phyloP scores from a whole-genome alignment of 2,329 filamentous ascomycete species.

The Myriosclerotinia duriaeana region DNA sequence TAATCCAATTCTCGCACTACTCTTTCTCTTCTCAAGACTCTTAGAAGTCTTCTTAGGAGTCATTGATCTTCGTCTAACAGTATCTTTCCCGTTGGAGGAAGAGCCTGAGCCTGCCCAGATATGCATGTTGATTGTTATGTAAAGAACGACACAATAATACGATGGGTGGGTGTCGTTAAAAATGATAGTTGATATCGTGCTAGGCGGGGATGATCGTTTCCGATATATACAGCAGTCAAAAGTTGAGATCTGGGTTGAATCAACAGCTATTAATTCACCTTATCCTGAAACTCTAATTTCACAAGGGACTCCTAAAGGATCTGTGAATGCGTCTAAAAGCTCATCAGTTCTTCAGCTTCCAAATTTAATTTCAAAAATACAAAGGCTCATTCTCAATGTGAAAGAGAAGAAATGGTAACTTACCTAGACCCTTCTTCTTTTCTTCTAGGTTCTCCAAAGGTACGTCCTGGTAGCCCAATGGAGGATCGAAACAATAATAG shows the following conservation, averaged over 20 bases:
- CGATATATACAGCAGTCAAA: not conserved
- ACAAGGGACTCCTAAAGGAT: not conserved
- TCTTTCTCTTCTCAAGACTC: not conserved
- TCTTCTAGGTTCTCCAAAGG: not conserved
- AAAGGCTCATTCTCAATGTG: not conserved
- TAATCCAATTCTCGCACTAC: not conserved
- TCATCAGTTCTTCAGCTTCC: not conserved
- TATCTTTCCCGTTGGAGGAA: not conserved
- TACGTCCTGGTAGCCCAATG: not conserved
- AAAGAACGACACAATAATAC: not conserved
- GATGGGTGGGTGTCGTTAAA: too few relatives aligned
- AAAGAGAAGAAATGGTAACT: not conserved
- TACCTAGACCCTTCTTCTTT: not conserved
- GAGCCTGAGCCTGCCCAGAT: slow-evolving; percentile 17
- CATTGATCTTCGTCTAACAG: slow-evolving; percentile 1
- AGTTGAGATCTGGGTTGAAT: not conserved
- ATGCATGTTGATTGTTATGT: not conserved
- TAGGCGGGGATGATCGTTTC: not conserved
- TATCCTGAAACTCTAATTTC: not conserved
- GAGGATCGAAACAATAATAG: not conserved
- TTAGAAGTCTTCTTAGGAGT: not conserved
- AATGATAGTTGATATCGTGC: too few relatives aligned
- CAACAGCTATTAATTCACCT: not conserved
- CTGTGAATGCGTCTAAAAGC: not conserved
- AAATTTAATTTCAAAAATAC: not conserved